Evolutionary conservation across 1,139 yeast genomes (phyloP).

Genomic region (Protomyces inouyei): DNA sequence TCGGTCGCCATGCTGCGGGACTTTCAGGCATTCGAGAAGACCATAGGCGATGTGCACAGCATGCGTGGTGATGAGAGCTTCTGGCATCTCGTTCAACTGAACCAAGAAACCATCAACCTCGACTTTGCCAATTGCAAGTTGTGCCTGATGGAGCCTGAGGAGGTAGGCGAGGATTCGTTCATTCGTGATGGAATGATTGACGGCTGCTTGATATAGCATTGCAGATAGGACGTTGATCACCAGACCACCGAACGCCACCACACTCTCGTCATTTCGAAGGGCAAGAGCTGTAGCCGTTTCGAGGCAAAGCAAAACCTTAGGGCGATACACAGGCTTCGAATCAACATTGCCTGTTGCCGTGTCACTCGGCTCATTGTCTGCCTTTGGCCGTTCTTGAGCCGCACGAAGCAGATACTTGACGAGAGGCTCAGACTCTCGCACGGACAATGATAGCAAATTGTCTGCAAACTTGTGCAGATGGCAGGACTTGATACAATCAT

Average conservation of each 20-base stretch:
- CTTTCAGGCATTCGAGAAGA: conserved; percentile 24
- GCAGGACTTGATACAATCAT: conserved; percentile 73
- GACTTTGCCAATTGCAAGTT: neutral
- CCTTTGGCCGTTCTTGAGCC: conserved; percentile 2
- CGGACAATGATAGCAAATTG: conserved; percentile 36
- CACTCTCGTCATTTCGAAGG: neutral
- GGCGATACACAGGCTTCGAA: conserved; percentile 6
- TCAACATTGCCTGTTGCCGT: neutral
- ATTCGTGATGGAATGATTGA: conserved; percentile 9
- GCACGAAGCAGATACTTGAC: conserved; percentile 3
- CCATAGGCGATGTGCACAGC: conserved; percentile 28
- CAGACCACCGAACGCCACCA: neutral
- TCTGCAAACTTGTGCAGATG: conserved; percentile 52
- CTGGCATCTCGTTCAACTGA: neutral
- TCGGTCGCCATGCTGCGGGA: conserved; percentile 3
- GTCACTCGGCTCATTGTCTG: neutral
- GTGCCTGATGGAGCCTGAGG: conserved; percentile 12
- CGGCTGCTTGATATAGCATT: neutral
- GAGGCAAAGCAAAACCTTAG: conserved; percentile 11
- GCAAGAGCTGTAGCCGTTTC: conserved; percentile 21
- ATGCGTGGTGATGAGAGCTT: conserved; percentile 20
- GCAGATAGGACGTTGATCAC: conserved; percentile 2
- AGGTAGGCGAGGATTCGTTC: conserved; percentile 18
- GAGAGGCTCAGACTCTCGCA: neutral
- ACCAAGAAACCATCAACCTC: neutral